Conservation (phyloP, 176 grass and related monocot genomes). For the Pontederia crassipes region DNA sequence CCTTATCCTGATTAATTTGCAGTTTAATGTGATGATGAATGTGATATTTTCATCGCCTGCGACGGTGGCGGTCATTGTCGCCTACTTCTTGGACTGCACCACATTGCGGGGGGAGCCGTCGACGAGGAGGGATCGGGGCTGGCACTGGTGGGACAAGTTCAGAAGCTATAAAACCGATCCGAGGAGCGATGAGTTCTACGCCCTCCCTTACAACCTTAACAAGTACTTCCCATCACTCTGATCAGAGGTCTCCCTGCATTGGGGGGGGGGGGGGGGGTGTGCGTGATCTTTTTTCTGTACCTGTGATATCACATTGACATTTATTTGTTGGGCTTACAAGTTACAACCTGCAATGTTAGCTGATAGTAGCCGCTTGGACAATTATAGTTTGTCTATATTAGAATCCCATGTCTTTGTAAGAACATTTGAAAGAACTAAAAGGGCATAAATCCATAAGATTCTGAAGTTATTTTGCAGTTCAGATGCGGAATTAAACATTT, state of each 20-base stretch:
- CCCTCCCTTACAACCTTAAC: constrained; percentile 70
- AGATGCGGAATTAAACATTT: too few species aligned
- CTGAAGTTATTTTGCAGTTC: too few species aligned
- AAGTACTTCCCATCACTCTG: constrained; percentile 87
- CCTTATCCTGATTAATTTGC: constrained; percentile 16
- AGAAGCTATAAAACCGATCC: constrained; percentile 42
- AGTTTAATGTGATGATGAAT: constrained; percentile 91
- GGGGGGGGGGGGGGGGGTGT: not conserved
- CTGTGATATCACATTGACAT: too few species aligned
- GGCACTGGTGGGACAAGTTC: constrained; percentile 79
- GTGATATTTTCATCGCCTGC: constrained; percentile 85
- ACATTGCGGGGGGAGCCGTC: constrained; percentile 41
- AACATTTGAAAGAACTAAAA: too few species aligned
- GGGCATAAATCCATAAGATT: too few species aligned
- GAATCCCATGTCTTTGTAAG: too few species aligned
- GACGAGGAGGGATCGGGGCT: constrained; percentile 60
- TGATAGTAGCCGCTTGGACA: too few species aligned
- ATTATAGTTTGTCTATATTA: too few species aligned
- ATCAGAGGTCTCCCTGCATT: not conserved
- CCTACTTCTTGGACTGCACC: constrained; percentile 64
- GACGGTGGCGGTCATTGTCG: constrained; percentile 74
- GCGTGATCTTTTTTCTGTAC: too few species aligned
- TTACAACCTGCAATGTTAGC: too few species aligned
- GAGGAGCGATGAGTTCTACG: constrained; percentile 82
- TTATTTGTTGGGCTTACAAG: too few species aligned